phyloP scores from a whole-genome alignment of 2,329 filamentous ascomycete species.

The Diatrype stigma region DNA sequence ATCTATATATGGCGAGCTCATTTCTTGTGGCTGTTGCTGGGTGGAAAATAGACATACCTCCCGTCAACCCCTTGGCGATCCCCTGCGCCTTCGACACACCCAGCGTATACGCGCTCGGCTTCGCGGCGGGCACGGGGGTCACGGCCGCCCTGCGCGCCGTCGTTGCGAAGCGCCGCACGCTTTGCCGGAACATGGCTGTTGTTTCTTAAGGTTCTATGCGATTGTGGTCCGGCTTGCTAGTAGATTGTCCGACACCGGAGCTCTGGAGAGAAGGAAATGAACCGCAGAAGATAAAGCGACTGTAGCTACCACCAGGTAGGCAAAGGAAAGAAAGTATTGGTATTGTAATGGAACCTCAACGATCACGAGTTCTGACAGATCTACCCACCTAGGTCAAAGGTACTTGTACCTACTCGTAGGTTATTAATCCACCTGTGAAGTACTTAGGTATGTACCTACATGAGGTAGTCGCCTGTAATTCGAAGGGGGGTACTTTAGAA shows the following conservation, averaged over 20 bases:
- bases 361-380: too few species aligned
- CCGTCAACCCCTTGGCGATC: constrained; percentile 71
- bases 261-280: not conserved
- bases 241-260: not conserved
- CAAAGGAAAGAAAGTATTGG: not conserved
- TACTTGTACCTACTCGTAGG: too few species aligned
- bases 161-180: constrained; percentile 63
- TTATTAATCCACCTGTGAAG: too few species aligned
- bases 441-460: too few species aligned
- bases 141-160: constrained; percentile 49
- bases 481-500: constrained; percentile 1
- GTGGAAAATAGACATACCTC: constrained; percentile 55
- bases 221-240: not conserved
- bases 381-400: too few species aligned
- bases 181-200: constrained; percentile 62
- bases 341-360: too few species aligned
- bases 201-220: not conserved
- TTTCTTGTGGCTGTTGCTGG: too few species aligned
- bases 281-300: not conserved
- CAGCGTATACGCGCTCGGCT: constrained; percentile 57
- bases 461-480: not conserved
- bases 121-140: constrained; percentile 26
- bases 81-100: constrained; percentile 77
- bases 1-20: too few species aligned
- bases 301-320: not conserved